Conservation (phyloP, 1,284 basidiomycete species). For the Rhodofomes roseus region DNA sequence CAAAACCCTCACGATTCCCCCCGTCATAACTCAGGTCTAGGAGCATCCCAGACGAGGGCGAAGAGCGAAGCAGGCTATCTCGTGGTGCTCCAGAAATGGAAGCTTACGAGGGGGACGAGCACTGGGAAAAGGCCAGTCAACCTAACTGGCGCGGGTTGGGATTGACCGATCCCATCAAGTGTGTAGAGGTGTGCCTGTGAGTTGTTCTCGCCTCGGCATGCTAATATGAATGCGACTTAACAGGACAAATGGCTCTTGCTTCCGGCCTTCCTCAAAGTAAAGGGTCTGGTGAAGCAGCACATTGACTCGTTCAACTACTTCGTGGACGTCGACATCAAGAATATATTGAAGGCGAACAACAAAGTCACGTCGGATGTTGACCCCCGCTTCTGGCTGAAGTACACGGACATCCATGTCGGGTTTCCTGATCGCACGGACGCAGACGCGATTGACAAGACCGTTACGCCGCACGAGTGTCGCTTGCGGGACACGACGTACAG, state of each 20-base stretch:
- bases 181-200: slow-evolving; percentile 57
- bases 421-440: slow-evolving; percentile 88
- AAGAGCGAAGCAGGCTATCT: background rate
- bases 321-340: slow-evolving; percentile 95
- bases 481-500: slow-evolving; percentile 95
- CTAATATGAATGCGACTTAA: background rate
- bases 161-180: slow-evolving; percentile 76
- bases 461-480: slow-evolving; percentile 98
- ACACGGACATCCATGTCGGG: slow-evolving; percentile 92
- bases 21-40: no score
- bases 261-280: slow-evolving; percentile 93
- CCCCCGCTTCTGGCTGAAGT: slow-evolving; percentile 96
- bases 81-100: slow-evolving; percentile 2
- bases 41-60: background rate
- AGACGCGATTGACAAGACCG: slow-evolving; percentile 74
- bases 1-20: no score
- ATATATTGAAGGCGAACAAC: slow-evolving; percentile 92
- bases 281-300: slow-evolving; percentile 99
- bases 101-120: slow-evolving; percentile 35
- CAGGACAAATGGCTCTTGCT: slow-evolving; percentile 98
- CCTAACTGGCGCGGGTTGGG: slow-evolving; percentile 69
- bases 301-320: slow-evolving; percentile 99
- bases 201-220: background rate
- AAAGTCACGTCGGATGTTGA: slow-evolving; percentile 96
- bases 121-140: slow-evolving; percentile 58